Conservation (phyloP, 1,284 basidiomycete species). For the Pseudozyma sp. region DNA sequence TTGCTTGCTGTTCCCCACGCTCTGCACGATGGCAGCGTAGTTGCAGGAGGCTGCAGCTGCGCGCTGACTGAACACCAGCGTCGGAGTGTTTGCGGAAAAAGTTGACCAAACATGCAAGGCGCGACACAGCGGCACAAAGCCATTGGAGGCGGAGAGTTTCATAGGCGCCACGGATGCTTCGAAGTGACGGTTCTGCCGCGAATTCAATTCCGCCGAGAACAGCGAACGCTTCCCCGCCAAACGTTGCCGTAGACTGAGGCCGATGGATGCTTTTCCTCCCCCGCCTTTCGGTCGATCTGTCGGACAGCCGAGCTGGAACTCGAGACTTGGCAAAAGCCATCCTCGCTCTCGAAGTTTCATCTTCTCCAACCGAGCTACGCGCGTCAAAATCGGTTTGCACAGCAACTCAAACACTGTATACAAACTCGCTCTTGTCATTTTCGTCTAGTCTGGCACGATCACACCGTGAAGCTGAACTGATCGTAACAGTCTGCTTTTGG, state of each 20-base stretch:
- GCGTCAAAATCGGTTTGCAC: constrained; percentile 3
- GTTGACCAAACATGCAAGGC: no score
- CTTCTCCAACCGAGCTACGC: constrained; percentile 19
- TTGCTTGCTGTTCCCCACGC: no score
- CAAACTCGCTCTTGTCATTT: no score
- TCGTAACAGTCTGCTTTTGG: no score
- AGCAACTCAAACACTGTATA: no score
- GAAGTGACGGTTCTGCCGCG: background rate
- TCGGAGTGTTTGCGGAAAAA: no score
- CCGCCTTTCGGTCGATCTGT: background rate
- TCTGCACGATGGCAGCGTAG: background rate
- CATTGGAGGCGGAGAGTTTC: background rate
- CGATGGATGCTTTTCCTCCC: no score
- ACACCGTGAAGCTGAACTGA: no score
- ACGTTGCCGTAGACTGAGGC: no score
- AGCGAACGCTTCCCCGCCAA: background rate
- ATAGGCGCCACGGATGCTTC: background rate
- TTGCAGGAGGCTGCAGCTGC: background rate
- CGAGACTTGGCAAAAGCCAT: background rate
- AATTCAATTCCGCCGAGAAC: constrained; percentile 3
- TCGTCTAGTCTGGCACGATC: no score
- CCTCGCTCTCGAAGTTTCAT: background rate
- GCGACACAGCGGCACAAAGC: no score
- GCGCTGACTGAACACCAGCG: background rate
- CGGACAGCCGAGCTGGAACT: background rate